Conservation (phyloP, 2,329 filamentous ascomycete genomes). For the Aureobasidium sp. region DNA sequence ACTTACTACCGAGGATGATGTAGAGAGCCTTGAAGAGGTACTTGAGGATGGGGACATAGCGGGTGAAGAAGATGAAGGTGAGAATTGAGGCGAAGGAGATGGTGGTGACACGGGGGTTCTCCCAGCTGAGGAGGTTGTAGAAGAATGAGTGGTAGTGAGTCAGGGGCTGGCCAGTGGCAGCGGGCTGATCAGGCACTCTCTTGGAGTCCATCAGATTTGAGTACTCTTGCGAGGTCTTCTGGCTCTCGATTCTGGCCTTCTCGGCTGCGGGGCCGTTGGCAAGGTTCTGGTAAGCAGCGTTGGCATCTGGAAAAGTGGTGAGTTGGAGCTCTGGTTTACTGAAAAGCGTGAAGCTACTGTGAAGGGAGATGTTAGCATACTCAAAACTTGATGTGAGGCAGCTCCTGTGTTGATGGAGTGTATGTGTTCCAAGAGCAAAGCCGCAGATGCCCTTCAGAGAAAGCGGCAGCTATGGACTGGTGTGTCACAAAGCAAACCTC, state of each 20-base stretch:
- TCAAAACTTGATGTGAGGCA: background rate
- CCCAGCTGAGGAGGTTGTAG: conserved; percentile 60
- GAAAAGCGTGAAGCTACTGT: conserved; percentile 17
- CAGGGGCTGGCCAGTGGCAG: conserved; percentile 54
- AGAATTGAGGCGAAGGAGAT: conserved; percentile 52
- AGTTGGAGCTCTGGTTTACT: conserved; percentile 16
- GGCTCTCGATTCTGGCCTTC: conserved; percentile 49
- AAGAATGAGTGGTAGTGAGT: conserved; percentile 62
- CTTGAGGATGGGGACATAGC: conserved; percentile 56
- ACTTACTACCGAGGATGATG: conserved; percentile 51
- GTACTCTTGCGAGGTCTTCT: conserved; percentile 52
- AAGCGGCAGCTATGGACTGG: conserved; percentile 18
- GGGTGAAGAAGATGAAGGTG: conserved; percentile 54
- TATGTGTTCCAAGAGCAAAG: background rate
- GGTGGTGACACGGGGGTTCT: conserved; percentile 57
- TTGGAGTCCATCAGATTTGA: conserved; percentile 50
- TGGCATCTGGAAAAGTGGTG: conserved; percentile 35
- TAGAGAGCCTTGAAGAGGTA: conserved; percentile 56
- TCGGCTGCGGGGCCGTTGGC: conserved; percentile 49
- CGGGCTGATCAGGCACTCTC: conserved; percentile 46
- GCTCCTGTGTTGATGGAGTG: background rate
- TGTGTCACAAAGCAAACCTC: conserved; percentile 26
- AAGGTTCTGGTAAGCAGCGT: conserved; percentile 43
- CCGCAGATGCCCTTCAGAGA: background rate
- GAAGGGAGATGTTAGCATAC: conserved; percentile 22